These are phyloP conservation scores for Bocquillonia castaneifolia DNA, from an alignment of 441 rosid species.

Conservation along the genomic window DNA sequence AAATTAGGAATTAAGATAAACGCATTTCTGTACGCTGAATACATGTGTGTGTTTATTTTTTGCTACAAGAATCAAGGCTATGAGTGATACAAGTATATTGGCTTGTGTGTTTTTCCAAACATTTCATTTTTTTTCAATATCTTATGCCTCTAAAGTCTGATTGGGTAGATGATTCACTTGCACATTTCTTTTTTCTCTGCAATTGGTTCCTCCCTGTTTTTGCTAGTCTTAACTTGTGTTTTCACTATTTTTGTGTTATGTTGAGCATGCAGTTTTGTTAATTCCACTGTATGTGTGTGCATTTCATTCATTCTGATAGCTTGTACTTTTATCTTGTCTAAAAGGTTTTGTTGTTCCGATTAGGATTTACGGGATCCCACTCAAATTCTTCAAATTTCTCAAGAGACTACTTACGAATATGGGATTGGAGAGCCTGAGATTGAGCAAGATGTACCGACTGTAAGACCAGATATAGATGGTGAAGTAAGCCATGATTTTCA, in stretches of 20 bases:
- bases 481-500: constrained; percentile 45
- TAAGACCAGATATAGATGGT: constrained; percentile 33
- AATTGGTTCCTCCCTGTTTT: constrained; percentile 1
- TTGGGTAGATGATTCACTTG: neutral
- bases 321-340: neutral
- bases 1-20: neutral
- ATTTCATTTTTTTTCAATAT: neutral
- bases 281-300: constrained; percentile 2
- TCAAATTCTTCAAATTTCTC: constrained; percentile 27
- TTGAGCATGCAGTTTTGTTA: neutral
- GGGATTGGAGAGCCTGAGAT: constrained; percentile 38
- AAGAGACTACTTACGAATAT: constrained; percentile 35
- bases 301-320: constrained; percentile 13
- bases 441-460: constrained; percentile 40
- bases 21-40: neutral
- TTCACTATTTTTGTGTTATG: neutral
- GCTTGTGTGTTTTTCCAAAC: neutral
- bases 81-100: too few species aligned
- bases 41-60: too few species aligned
- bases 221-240: neutral
- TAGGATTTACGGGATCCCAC: constrained; percentile 47
- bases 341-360: neutral
- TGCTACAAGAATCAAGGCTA: too few species aligned
- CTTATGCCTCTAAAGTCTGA: neutral
- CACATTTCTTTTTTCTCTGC: neutral